A percentile compares a stretch with the other conserved stretches of the same genome.
Evolutionary conservation across 805 yeast species (phyloP).

Genomic region (Zygosaccharomyces kombuchaensis): DNA sequence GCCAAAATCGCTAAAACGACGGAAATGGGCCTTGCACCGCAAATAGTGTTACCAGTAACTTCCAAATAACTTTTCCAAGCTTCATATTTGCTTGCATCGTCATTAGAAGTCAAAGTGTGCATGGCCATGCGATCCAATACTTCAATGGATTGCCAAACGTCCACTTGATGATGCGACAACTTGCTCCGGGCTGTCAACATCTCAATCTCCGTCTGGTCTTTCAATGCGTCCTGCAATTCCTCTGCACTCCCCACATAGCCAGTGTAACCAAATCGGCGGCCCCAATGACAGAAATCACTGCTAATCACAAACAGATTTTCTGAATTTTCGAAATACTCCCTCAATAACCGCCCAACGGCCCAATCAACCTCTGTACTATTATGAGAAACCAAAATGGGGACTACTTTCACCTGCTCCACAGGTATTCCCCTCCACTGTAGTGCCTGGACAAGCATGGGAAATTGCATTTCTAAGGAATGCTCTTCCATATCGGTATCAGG

Average conservation of each 20-base stretch:
- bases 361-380: conserved; percentile 44
- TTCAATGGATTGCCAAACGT: conserved; percentile 72
- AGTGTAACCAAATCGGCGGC: conserved; percentile 57
- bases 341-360: conserved; percentile 45
- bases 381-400: conserved; percentile 79
- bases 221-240: conserved; percentile 29
- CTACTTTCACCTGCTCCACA: conserved; percentile 43
- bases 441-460: conserved; percentile 55
- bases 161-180: conserved; percentile 34
- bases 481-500: conserved; percentile 68
- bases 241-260: conserved; percentile 39
- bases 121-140: conserved; percentile 67
- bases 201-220: conserved; percentile 34
- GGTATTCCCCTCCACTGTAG: conserved; percentile 42
- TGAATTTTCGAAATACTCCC: conserved; percentile 51
- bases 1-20: conserved; percentile 51
- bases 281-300: conserved; percentile 97
- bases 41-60: conserved; percentile 79
- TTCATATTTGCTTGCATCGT: conserved; percentile 50
- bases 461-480: conserved; percentile 93
- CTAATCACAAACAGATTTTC: conserved; percentile 69
- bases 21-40: conserved; percentile 84
- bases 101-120: conserved; percentile 40
- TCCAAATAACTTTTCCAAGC: conserved; percentile 66
- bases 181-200: conserved; percentile 28